These are phyloP conservation scores for Claviceps monticola DNA, from an alignment of 2,329 filamentous ascomycete genomes.

Conservation along the genomic window DNA sequence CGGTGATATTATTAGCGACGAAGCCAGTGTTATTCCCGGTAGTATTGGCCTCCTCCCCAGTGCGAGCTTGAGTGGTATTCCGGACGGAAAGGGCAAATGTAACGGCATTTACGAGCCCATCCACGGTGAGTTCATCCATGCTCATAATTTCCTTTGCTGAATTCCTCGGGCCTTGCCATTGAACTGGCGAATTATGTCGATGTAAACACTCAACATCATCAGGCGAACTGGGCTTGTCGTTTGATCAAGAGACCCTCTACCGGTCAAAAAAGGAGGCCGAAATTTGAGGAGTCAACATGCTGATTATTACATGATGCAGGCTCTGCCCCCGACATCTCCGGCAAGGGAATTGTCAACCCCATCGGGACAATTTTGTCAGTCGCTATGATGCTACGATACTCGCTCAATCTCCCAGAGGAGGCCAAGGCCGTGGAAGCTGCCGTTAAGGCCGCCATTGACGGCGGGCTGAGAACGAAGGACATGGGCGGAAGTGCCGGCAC, in stretches of 20 bases:
- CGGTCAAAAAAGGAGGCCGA: neutral
- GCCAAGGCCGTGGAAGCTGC: slow-evolving; percentile 69
- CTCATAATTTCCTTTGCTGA: no score
- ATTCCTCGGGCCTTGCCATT: neutral
- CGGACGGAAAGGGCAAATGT: slow-evolving; percentile 17
- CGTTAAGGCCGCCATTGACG: slow-evolving; percentile 67
- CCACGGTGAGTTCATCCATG: slow-evolving; percentile 32
- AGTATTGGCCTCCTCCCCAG: slow-evolving; percentile 31
- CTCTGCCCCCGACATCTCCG: slow-evolving; percentile 59
- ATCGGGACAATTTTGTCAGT: slow-evolving; percentile 83
- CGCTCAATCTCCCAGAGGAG: slow-evolving; percentile 63
- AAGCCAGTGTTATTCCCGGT: slow-evolving; percentile 53
- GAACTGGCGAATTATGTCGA: no score
- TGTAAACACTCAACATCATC: no score
- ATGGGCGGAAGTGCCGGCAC: slow-evolving; percentile 69
- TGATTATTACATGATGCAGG: neutral
- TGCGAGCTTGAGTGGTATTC: slow-evolving; percentile 29
- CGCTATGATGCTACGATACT: slow-evolving; percentile 94
- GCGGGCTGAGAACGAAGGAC: slow-evolving; percentile 66
- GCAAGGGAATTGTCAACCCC: slow-evolving; percentile 51
- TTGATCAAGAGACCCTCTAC: neutral
- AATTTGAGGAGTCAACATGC: neutral
- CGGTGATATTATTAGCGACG: slow-evolving; percentile 90
- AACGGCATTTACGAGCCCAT: slow-evolving; percentile 71
- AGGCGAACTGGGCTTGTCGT: neutral